Base-by-base conservation (phyloP, 352 stramenopile genomes). In the Globisporangium apiculatum region DNA sequence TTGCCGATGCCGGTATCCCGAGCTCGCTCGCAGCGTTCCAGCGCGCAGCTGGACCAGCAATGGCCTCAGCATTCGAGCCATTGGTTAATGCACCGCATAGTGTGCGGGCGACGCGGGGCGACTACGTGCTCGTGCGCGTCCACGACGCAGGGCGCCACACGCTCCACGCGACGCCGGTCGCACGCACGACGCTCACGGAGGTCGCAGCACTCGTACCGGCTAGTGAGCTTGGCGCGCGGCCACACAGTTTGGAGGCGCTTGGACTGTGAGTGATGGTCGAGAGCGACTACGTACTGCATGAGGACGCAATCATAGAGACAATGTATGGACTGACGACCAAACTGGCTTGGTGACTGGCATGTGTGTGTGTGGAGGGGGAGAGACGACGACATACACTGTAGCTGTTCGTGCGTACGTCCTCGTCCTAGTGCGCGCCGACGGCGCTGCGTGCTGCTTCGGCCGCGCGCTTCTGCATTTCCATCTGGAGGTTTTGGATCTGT, bases 401-500 rank as follows among this genome's bases (percentile, higher is more conserved):
- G 24, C 24, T 31, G 24, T 31, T 31, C 24, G 24, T 31, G 24
- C 24, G 24, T 31, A 31, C 24, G 24, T 31, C 24, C 24, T 31
- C 35, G 51, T 9, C 57, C 46, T 64, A 55, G 31, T 61, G 61
- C 37, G 51, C 51, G 9, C 68, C 72, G 7, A 85, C 71, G 31
- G 79, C 85, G 52, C 76, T 75, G 37, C 77, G 71, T 35, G 85
- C 83, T 14, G 84, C 85, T 61, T 94, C 86, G 31, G 82, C 79
- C 5, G 86, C 86, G 36, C 79, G 76, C 67, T 89, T 89, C 67
- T 94, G 86, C 86, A 96, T 94, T 57, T 91, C 81, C 84, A 91
- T 84, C 68, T 96, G 84, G 69, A 91, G 77, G 58, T 75, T 75
- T 49, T 93, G 84, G 69, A 98, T 97, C 83, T 92, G 47, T 15